A percentile compares a stretch with the other conserved stretches of the same genome.
phyloP scores from a whole-genome alignment of 2,329 filamentous ascomycete species.

The Cryphonectria radicalis region DNA sequence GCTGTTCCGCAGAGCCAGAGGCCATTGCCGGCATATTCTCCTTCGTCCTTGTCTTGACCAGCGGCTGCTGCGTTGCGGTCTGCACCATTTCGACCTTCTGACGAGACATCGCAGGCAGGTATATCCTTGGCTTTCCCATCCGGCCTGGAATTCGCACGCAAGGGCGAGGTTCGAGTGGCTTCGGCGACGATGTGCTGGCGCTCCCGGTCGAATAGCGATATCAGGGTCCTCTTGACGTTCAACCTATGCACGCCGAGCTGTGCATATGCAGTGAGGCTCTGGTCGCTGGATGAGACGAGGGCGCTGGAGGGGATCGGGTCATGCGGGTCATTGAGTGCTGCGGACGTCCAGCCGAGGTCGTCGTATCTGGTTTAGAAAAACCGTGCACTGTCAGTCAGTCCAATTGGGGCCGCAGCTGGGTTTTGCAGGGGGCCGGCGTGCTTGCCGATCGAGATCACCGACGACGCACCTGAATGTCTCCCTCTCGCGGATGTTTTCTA shows the following conservation, averaged over 20 bases:
- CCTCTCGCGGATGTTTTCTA: conserved; percentile 31
- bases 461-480: conserved; percentile 34
- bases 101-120: background rate
- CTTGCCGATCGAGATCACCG: background rate
- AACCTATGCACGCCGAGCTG: conserved; percentile 52
- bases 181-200: conserved; percentile 57
- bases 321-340: conserved; percentile 18
- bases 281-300: conserved; percentile 38
- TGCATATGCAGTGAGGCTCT: conserved; percentile 52
- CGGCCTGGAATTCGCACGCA: background rate
- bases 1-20: conserved; percentile 38
- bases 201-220: conserved; percentile 56
- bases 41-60: background rate
- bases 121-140: background rate
- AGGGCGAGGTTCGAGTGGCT: conserved; percentile 47
- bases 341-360: conserved; percentile 31
- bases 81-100: background rate
- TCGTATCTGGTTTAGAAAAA: conserved; percentile 29
- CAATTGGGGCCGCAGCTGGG: background rate
- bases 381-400: conserved; percentile 12
- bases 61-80: background rate
- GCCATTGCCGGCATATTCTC: conserved; percentile 21
- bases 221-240: conserved; percentile 46
- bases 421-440: conserved; percentile 8
- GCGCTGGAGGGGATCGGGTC: conserved; percentile 26